These are phyloP conservation scores for Takakia lepidozioides DNA, from an alignment of 225 moss, liverwort and hornwort genomes.

Conservation along the genomic window DNA sequence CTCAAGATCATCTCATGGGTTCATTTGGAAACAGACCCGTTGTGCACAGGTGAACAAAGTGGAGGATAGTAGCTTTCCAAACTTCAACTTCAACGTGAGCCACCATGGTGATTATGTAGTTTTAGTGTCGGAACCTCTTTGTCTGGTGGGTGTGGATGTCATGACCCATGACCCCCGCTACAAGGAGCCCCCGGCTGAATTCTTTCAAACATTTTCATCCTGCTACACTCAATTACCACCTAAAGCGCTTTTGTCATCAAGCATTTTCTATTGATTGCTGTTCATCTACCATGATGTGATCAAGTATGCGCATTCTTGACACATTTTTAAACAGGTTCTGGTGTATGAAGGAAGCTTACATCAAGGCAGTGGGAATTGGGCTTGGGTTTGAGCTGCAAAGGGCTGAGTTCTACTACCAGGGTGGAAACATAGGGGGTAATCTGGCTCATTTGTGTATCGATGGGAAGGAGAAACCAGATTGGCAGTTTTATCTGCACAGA, in stretches of 20 bases:
- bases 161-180: conserved; percentile 16
- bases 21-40: neutral
- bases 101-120: conserved; percentile 59
- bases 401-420: conserved; percentile 47
- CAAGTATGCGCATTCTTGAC: no score
- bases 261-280: no score
- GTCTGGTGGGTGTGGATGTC: conserved; percentile 58
- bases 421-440: conserved; percentile 33
- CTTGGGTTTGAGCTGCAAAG: conserved; percentile 53
- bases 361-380: conserved; percentile 65
- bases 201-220: conserved; percentile 29
- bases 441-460: conserved; percentile 34
- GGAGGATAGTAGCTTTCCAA: conserved; percentile 16
- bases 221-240: conserved; percentile 43
- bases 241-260: no score
- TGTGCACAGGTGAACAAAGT: conserved; percentile 23
- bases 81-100: conserved; percentile 63
- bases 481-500: conserved; percentile 48
- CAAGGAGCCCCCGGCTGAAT: conserved; percentile 18
- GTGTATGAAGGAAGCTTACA: conserved; percentile 74
- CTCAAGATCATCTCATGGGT: no score
- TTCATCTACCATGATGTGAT: no score
- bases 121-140: conserved; percentile 53
- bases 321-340: conserved; percentile 34
- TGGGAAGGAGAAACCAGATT: conserved; percentile 26